Percentiles rank a stretch among this genome's conserved stretches.
phyloP scores from a whole-genome alignment of 345 rosid species.

The Excoecaria cochinchinensis region DNA sequence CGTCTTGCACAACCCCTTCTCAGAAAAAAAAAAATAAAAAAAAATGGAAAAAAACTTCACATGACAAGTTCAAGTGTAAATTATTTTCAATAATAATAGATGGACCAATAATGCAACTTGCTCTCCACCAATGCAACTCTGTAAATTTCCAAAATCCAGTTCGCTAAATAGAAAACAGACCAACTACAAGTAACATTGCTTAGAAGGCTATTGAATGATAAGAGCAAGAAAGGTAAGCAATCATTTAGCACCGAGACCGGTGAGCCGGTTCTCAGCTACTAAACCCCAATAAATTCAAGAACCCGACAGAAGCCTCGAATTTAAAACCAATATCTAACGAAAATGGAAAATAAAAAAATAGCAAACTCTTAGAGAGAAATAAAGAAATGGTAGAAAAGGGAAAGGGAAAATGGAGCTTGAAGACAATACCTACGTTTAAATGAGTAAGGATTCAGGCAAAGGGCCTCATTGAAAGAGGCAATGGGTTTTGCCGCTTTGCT shows the following conservation, averaged over 20 bases:
- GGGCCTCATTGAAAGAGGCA: not conserved
- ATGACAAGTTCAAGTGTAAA: not conserved
- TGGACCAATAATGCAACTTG: not conserved
- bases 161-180: not conserved
- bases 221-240: too few species aligned
- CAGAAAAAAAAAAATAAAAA: not conserved
- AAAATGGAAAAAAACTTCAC: not conserved
- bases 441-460: too few species aligned
- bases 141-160: not conserved
- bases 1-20: not conserved
- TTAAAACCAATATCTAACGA: not conserved
- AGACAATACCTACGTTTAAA: not conserved
- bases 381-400: not conserved
- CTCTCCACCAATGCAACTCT: not conserved
- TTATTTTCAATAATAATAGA: not conserved
- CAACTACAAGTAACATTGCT: too few species aligned
- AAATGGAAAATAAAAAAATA: not conserved
- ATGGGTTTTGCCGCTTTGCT: not conserved
- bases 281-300: constrained; percentile 8
- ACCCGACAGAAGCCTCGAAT: not conserved
- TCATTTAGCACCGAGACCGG: too few species aligned
- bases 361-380: not conserved
- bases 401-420: not conserved
- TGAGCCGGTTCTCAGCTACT: not conserved
- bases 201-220: not conserved